Base-by-base conservation (phyloP, 257 asterid genomes). In the Scutellaria baicalensis region DNA sequence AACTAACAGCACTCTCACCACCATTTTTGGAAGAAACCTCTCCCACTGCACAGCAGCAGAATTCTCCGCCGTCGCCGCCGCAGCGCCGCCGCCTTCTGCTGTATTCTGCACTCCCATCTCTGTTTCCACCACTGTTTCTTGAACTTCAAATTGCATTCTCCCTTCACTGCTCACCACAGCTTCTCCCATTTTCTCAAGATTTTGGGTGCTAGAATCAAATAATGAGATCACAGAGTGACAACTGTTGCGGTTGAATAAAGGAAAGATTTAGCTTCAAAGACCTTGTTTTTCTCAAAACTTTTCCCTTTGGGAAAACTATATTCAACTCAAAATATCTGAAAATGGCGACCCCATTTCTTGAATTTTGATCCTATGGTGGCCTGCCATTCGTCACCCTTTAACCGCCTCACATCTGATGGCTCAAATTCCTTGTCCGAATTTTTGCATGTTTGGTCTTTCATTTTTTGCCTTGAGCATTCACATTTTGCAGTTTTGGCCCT, bases 11-110 rank as follows among this genome's bases (percentile, higher is more conserved):
- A 94, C 97, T 66, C 97, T 86, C 56, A 94, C 74, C 71, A 63
- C 86, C 95, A 77, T 85, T 52, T 84, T 84, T 0, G 98, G 97
- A 20, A 93, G 90, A 79, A 93, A 90, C 78, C 84, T 85, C 71
- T 85, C 98, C 97, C 96, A 93, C 71, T 78, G 72, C 77, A 88
- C 93, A 0, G 54, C 42, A 27, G 69, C 38, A 39, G 69, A 49
- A 51, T 59, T 27, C 4, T 14, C 81, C 16, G 66, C 80, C 33
- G 42, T 79, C n/a, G 45, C 79, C 38, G 74, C 68, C 4, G 71
- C 48, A 5, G 80, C 71, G 0, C 71, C 85, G 18, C 64, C 70
- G 7, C 52, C 73, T 4, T 60, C 78, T 33, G 52, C 67, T 5
- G 74, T 31, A 11, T 50, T 20, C 56, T 11, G 40, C 57, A 40